A percentile compares a stretch with the other conserved stretches of the same genome.
Conservation (phyloP, 768 basidiomycete genomes). For the Hypsizygus marmoreus region DNA sequence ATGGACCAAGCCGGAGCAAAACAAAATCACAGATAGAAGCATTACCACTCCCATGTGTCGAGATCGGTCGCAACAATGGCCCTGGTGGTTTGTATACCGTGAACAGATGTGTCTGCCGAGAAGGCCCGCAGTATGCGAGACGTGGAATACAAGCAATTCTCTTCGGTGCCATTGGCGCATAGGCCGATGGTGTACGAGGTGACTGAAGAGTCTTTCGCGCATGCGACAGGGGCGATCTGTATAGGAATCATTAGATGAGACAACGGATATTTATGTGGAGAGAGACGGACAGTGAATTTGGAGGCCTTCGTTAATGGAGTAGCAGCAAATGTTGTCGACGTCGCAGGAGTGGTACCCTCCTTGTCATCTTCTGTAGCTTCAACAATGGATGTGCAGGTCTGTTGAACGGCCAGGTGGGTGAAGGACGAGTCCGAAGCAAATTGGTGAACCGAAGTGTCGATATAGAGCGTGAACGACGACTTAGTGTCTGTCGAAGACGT, state of each 20-base stretch:
- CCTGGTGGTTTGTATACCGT: conserved; percentile 11
- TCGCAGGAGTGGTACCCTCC: not conserved
- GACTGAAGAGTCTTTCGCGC: conserved; percentile 4
- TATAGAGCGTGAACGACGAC: conserved; percentile 16
- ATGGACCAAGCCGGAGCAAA: not conserved
- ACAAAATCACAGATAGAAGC: not conserved
- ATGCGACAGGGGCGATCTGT: conserved; percentile 13
- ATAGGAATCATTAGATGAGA: not conserved
- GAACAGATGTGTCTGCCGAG: conserved; percentile 12
- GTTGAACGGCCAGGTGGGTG: conserved; percentile 11
- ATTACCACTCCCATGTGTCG: conserved; percentile 18
- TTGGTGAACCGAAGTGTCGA: conserved; percentile 4
- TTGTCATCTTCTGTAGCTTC: not conserved
- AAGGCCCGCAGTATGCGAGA: conserved; percentile 15
- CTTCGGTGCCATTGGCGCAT: conserved; percentile 10
- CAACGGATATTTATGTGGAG: no score
- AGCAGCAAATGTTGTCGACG: not conserved
- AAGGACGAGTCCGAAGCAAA: conserved; percentile 5
- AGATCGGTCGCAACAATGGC: conserved; percentile 18
- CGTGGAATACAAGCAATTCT: conserved; percentile 13
- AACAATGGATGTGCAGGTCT: conserved; percentile 10
- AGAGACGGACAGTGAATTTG: conserved; percentile 14
- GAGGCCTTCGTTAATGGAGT: conserved; percentile 5
- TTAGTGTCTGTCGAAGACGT: conserved; percentile 6
- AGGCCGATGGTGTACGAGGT: conserved; percentile 16